phyloP scores from a whole-genome alignment of 2,329 filamentous ascomycete species.

The Rutstroemia sp. region DNA sequence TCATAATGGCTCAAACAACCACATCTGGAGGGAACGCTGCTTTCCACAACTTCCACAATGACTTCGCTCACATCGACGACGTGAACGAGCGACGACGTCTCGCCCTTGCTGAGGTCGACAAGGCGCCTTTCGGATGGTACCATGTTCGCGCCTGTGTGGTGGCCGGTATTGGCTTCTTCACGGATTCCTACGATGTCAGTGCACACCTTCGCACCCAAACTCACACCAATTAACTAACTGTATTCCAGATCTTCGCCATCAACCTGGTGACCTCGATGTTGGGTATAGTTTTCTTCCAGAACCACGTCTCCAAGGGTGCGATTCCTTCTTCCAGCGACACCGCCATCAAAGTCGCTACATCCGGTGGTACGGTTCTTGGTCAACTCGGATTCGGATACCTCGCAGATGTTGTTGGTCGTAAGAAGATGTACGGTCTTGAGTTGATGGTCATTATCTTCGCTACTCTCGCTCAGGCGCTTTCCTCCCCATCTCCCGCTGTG shows the following conservation, averaged over 20 bases:
- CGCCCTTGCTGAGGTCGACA: conserved; percentile 75
- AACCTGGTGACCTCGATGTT: conserved; percentile 27
- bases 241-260: conserved; percentile 27
- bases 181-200: conserved; percentile 79
- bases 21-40: conserved; percentile 61
- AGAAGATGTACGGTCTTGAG: conserved; percentile 72
- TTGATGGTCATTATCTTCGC: conserved; percentile 74
- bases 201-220: conserved; percentile 29
- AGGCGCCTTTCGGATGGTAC: conserved; percentile 72
- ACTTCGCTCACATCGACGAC: conserved; percentile 58
- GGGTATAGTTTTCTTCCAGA: conserved; percentile 24
- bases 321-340: conserved; percentile 66
- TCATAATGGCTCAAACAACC: conserved; percentile 39
- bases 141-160: conserved; percentile 70
- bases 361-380: conserved; percentile 74
- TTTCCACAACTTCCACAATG: conserved; percentile 73
- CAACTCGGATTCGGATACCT: conserved; percentile 74
- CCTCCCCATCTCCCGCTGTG: conserved; percentile 54
- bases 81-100: conserved; percentile 72
- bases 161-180: conserved; percentile 82
- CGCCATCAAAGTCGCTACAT: conserved; percentile 80
- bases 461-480: conserved; percentile 64
- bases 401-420: conserved; percentile 70
- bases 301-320: conserved; percentile 33
- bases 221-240: conserved; percentile 7